Conservation (phyloP, 306 rosid genomes). For the Glycyrrhiza uralensis region DNA sequence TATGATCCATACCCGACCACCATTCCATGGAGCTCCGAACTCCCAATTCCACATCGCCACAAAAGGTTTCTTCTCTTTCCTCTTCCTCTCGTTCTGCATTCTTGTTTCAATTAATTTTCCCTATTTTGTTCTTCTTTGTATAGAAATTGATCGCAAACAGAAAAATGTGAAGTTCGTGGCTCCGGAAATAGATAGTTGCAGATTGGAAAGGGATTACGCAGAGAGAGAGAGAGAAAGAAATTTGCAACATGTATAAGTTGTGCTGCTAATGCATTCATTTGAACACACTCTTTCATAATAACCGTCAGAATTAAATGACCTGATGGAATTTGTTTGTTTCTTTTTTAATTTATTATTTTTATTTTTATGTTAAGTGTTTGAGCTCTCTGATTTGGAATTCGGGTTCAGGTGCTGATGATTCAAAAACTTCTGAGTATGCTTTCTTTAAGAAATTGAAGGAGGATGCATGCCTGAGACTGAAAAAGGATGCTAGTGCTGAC, state of each 20-base stretch:
- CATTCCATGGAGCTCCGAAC: constrained; percentile 15
- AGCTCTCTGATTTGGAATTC: constrained; percentile 16
- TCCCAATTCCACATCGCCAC: neutral
- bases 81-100: neutral
- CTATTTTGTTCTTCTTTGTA: neutral
- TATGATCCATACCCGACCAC: neutral
- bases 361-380: neutral
- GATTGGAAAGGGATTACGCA: constrained; percentile 12
- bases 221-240: constrained; percentile 14
- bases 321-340: neutral
- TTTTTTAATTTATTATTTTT: too few species aligned
- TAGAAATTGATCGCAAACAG: constrained; percentile 26
- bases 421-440: constrained; percentile 84
- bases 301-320: neutral
- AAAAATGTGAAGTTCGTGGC: constrained; percentile 29
- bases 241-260: constrained; percentile 24
- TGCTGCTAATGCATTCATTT: neutral
- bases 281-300: neutral
- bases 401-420: constrained; percentile 39
- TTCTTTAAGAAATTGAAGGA: constrained; percentile 75
- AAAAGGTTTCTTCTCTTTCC: constrained; percentile 6
- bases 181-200: constrained; percentile 16
- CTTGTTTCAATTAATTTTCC: too few species aligned
- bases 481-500: constrained; percentile 27
- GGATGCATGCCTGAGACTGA: constrained; percentile 35